Conservation (phyloP, 1,139 yeast species). For the Kluyveromyces sp. region DNA sequence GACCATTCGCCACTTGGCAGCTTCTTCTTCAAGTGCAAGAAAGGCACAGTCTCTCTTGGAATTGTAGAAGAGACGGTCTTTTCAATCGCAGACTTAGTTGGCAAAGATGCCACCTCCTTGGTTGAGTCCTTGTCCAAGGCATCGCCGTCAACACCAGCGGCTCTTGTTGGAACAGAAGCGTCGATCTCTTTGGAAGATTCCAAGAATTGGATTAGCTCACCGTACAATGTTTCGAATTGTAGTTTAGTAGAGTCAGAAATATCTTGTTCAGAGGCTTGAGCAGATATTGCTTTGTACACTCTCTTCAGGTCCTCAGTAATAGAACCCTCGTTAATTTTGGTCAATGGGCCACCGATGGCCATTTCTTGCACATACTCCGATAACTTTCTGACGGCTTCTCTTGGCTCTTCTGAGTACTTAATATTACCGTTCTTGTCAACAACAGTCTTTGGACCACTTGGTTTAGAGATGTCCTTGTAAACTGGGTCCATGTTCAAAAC, state of each 20-base stretch:
- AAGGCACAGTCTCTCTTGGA: constrained; percentile 86
- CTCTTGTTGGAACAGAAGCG: constrained; percentile 36
- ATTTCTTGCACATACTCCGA: constrained; percentile 94
- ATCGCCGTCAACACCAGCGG: constrained; percentile 39
- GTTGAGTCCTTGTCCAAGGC: constrained; percentile 53
- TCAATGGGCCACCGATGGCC: constrained; percentile 91
- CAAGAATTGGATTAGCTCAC: constrained; percentile 68
- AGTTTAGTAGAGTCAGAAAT: constrained; percentile 55
- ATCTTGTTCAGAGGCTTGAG: constrained; percentile 43
- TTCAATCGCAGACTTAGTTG: constrained; percentile 59
- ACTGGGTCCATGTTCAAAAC: constrained; percentile 79
- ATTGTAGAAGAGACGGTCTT: constrained; percentile 69
- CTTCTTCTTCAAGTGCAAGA: constrained; percentile 84
- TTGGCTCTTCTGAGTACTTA: constrained; percentile 73
- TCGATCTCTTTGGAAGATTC: constrained; percentile 60
- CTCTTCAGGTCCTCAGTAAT: constrained; percentile 76
- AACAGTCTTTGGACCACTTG: constrained; percentile 90
- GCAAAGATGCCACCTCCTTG: constrained; percentile 79
- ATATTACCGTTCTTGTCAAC: constrained; percentile 86
- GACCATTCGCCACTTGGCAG: constrained; percentile 68
- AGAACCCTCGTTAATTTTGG: constrained; percentile 60
- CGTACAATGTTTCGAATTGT: constrained; percentile 75
- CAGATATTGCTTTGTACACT: constrained; percentile 74
- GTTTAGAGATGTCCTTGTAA: constrained; percentile 87
- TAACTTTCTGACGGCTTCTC: constrained; percentile 86